Base-by-base conservation (phyloP, 139 green algal genomes). In the Astrephomene gubernaculifera region DNA sequence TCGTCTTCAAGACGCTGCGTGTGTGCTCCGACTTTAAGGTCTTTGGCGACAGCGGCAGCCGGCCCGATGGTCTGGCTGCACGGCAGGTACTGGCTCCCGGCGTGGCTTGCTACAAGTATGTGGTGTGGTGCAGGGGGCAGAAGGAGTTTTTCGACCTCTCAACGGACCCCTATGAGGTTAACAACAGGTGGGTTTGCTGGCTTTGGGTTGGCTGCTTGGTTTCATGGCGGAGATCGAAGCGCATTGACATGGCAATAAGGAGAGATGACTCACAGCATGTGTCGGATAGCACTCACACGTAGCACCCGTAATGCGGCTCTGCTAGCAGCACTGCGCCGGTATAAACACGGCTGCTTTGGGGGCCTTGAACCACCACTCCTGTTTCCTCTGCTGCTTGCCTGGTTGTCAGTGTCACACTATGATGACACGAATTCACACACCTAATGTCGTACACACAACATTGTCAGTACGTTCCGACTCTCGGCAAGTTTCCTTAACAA, bases 71-170 rank as follows among this genome's bases (percentile, higher is more conserved):
- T 24, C 38, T 61, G 21, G 22, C 43, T 29, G 43, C 80, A n/a
- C 63, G 71, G 25, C 39, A 71, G 7, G 33, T 86, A 36, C 4
- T 33, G 2, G 45, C 25, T n/a, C 45, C 52, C 24, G 43, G 36
- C 19, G 14, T 61, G 24, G 21, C 29, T 2, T 70, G 53, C 67
- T 80, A 80, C 81, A 86, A 86, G 36, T 86, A 80, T 60, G 25
- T 72, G 8, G 68, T 80, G 4, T 80, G 81, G 81, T 86, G 81
- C 81, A 25, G 12, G 19, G 81, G 68, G 4, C 21, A 81, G 25
- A 41, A 38, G 12, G 81, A 86, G 53, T 38, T 86, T 1, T 86
- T 73, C 49, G 81, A 86, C 49, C 67, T 73, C 2, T 61, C 65
- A 4, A 53, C 65, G 0, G 81, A 86, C 49, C 25, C 52, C 4